Evolutionary conservation across 2,329 filamentous ascomycete genomes (phyloP).

Genomic region (Apiospora kogelbergensis): DNA sequence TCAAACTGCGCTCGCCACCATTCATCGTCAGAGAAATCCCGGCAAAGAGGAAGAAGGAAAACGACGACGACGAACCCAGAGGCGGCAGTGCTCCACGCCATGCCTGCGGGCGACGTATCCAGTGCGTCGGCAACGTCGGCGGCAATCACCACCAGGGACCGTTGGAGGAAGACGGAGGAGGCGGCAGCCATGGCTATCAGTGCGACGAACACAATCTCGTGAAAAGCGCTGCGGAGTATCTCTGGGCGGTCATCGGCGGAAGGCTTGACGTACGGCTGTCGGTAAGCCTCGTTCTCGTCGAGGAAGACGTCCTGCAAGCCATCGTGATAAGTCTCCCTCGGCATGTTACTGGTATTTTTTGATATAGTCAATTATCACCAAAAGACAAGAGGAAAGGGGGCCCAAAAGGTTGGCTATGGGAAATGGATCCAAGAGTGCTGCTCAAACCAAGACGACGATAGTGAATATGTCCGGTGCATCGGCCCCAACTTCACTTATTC

Average conservation of each 20-base stretch:
- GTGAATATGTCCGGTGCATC: too few relatives aligned
- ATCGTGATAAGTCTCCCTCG: neutral
- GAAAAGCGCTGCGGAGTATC: constrained; percentile 7
- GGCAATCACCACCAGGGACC: constrained; percentile 30
- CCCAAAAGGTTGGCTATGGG: neutral
- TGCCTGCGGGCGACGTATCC: constrained; percentile 29
- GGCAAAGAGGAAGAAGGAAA: too few relatives aligned
- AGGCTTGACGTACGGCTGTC: neutral
- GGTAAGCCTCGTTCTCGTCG: neutral
- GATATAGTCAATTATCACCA: neutral
- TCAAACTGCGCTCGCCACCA: constrained; percentile 24
- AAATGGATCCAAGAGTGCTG: neutral
- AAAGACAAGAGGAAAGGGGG: neutral
- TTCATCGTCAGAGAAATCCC: too few relatives aligned
- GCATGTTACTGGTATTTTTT: too few relatives aligned
- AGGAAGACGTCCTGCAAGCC: neutral
- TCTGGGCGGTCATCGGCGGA: neutral
- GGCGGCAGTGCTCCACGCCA: constrained; percentile 32
- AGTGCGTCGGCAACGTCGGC: constrained; percentile 26
- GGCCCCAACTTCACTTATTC: too few relatives aligned
- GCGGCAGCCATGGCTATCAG: constrained; percentile 31
- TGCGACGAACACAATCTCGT: constrained; percentile 30
- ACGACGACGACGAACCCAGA: constrained; percentile 26
- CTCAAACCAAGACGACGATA: neutral
- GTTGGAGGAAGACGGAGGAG: constrained; percentile 32